Evolutionary conservation across 1,284 basidiomycete genomes (phyloP), one percentile per base, ranked within the genome.

Genomic region (Agaricales sp.): DNA sequence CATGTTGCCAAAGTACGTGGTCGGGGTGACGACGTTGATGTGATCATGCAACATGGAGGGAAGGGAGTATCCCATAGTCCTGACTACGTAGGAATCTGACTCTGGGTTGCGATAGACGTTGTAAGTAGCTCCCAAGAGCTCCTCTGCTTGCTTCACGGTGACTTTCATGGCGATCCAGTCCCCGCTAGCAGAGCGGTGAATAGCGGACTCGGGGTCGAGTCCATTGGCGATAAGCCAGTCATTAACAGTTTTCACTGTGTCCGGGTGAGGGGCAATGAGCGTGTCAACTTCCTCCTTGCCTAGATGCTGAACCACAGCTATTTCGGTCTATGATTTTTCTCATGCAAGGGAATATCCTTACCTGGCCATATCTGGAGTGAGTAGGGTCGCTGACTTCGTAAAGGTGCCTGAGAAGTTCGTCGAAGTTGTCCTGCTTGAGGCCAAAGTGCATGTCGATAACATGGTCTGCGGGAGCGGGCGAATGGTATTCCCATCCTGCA

Each of bases 1-100:
- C 51, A 76, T 64, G 18, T 69, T 70, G n/a, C 75, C 71, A 53
- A 82, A 82, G 57, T 76, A 77, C 4, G 78, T 81, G 1, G 78
- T 80, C 0, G 79, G 80, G 3, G 74, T 63, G 25, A 81, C 66
- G 21, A 80, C 68, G 49, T 73, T 66, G 52, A 82, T 60, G 56
- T 80, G 77, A 2, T 60, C 60, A 52, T 75, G 73, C 38, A 82
- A 63, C 3, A 64, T 64, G 21, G 59, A 59, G 4, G 80, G 80
- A 18, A 82, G 67, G 38, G 73, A 73, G 60, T 81, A 82, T 45
- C 68, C 65, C 44, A 72, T 64, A 19, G 78, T 71, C 52, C 78
- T 73, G 48, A 80, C 66, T 47, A 78, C 64, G 49, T 67, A 68
- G 37, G 75, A 67, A 11, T 65, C 63, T 22, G 71, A 70, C 41